These are phyloP conservation scores for Aspergillus biplanus DNA, from an alignment of 495 filamentous ascomycete species.

Conservation along the genomic window DNA sequence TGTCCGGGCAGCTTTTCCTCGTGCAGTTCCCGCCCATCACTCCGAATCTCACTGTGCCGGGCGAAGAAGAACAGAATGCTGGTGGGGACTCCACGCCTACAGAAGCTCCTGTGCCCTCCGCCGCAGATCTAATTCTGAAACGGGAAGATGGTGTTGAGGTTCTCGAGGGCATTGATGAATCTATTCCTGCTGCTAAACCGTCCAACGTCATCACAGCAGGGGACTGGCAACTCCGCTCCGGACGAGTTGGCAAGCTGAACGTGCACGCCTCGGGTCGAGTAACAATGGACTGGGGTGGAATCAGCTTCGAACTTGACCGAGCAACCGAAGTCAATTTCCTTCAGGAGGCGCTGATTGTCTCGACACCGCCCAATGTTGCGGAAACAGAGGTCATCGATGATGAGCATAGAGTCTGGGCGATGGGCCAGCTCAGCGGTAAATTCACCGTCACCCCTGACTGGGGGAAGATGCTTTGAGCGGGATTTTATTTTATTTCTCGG, in stretches of 20 bases:
- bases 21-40: slow-evolving; percentile 61
- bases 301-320: slow-evolving; percentile 50
- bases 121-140: slow-evolving; percentile 34
- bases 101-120: slow-evolving; percentile 4
- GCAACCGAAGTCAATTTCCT: slow-evolving; percentile 48
- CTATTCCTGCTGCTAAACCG: slow-evolving; percentile 16
- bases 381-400: slow-evolving; percentile 31
- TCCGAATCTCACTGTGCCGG: slow-evolving; percentile 48
- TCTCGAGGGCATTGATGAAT: slow-evolving; percentile 31
- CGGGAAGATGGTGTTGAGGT: slow-evolving; percentile 38
- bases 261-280: slow-evolving; percentile 55
- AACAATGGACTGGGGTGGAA: slow-evolving; percentile 54
- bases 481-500: not conserved
- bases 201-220: slow-evolving; percentile 43
- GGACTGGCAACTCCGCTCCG: slow-evolving; percentile 54
- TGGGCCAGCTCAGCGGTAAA: slow-evolving; percentile 55
- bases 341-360: slow-evolving; percentile 51
- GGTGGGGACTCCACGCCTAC: slow-evolving; percentile 17
- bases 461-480: slow-evolving; percentile 46
- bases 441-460: slow-evolving; percentile 55
- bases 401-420: slow-evolving; percentile 48
- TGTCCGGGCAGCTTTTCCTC: slow-evolving; percentile 51
- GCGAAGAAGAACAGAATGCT: slow-evolving; percentile 20
- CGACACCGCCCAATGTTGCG: slow-evolving; percentile 32
- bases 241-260: slow-evolving; percentile 58